Conservation (phyloP, 2,329 filamentous ascomycete species). For the Penicillium sp. region DNA sequence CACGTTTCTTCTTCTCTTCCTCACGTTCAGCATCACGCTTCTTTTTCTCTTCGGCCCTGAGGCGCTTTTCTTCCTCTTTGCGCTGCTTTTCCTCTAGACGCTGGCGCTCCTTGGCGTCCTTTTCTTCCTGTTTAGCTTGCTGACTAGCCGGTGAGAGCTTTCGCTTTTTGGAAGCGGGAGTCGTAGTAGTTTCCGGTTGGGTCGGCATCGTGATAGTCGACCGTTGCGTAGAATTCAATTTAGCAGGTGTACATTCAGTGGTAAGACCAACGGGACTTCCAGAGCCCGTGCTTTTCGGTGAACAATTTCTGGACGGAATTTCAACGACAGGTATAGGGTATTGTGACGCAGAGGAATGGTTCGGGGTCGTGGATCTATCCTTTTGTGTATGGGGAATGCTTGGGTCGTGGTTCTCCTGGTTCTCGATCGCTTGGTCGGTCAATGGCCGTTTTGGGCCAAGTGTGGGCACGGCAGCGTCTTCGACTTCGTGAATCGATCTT, state of each 20-base stretch:
- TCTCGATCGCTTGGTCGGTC: constrained; percentile 12
- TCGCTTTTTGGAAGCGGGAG: constrained; percentile 31
- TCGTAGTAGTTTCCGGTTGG: constrained; percentile 12
- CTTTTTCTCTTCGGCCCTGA: constrained; percentile 40
- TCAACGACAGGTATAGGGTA: not conserved
- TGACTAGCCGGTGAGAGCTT: constrained; percentile 32
- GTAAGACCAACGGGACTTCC: not conserved
- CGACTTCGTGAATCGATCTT: constrained; percentile 34
- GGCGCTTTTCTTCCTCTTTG: constrained; percentile 39
- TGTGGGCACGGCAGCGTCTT: constrained; percentile 16
- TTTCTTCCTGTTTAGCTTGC: constrained; percentile 42
- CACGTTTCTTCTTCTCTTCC: constrained; percentile 34
- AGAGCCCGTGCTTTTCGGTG: not conserved
- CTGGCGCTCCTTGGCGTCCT: constrained; percentile 36
- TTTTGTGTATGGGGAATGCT: not conserved
- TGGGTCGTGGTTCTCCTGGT: constrained; percentile 31
- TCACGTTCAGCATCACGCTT: constrained; percentile 27
- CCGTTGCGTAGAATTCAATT: not conserved
- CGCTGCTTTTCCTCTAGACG: constrained; percentile 14
- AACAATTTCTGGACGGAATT: not conserved
- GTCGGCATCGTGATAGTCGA: not conserved
- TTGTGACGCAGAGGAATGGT: not conserved
- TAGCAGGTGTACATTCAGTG: not conserved
- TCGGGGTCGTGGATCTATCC: not conserved
- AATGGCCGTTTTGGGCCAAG: constrained; percentile 18